Evolutionary conservation across 2,329 filamentous ascomycete genomes (phyloP), one percentile per base, ranked within the genome.

Genomic region (Hypoxylon sp.): DNA sequence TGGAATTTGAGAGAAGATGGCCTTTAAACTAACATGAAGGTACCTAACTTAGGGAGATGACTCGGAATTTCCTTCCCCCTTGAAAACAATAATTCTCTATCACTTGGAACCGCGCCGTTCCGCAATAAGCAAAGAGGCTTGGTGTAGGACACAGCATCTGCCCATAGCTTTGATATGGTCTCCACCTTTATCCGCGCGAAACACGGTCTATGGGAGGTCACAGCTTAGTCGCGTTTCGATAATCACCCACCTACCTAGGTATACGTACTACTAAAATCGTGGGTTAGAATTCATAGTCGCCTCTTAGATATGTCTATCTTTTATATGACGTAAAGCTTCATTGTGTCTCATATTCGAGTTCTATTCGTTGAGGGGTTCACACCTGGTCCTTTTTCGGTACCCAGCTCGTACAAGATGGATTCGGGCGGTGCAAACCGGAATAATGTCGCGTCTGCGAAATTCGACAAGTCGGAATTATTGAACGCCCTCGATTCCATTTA

Each of bases 401-500:
- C 26, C 5, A 14, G 42, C 17, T 37, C 17, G n/a, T 17, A 29
- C 19, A 47, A 19, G 6, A 51, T 50, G 46, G 33, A n/a, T 47
- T 19, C 42, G 3, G 22, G 5, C 13, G 22, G 17, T 42, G 10
- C n/a, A 22, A 26, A n/a, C 11, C 39, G 17, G 1, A 19, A 24
- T 19, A 22, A 13, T 14, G 8, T 9, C 10, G 19, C 35, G 9
- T n/a, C 6, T 22, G 22, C 19, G n/a, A 14, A 24, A 4, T 52
- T 63, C 24, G 6, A 57, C 1, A 22, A 37, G 17, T 35, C 2
- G 9, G 42, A 55, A n/a, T 47, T 70, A 22, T 19, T 33, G 9
- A 4, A 52, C 0, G 67, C 48, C 1, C 51, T 70, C 42, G 42
- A 65, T 11, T 57, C 39, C 29, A 58, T 67, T 14, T 11, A 13